Conservation (phyloP, 2,329 filamentous ascomycete genomes). For the Albophoma yamanashiensis region DNA sequence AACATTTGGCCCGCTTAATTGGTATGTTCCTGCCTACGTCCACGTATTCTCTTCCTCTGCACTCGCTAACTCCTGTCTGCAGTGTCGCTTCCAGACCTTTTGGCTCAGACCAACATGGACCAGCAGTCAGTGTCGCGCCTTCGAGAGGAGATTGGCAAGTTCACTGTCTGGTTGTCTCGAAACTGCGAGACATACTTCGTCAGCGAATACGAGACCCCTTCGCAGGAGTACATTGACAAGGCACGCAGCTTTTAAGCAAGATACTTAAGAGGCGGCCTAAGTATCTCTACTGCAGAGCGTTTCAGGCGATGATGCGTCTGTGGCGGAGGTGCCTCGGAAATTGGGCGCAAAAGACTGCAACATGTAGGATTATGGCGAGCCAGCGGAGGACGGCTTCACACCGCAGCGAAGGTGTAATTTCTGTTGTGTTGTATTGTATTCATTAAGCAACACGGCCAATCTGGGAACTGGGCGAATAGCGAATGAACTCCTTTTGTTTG, state of each 20-base stretch:
- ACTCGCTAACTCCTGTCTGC: conserved; percentile 2
- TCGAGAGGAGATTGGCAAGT: conserved; percentile 77
- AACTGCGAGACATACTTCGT: conserved; percentile 70
- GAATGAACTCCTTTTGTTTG: background rate
- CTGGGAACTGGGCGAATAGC: background rate
- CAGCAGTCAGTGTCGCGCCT: conserved; percentile 79
- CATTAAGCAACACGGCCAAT: background rate
- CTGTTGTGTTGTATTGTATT: background rate
- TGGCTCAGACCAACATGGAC: conserved; percentile 98
- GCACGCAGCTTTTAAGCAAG: conserved; percentile 33
- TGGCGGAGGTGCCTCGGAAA: background rate
- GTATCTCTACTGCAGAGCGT: background rate
- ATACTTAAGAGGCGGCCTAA: no score
- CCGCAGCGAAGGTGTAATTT: background rate
- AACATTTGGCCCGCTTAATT: conserved; percentile 81
- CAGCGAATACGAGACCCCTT: conserved; percentile 62
- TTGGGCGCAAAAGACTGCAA: background rate
- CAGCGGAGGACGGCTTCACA: background rate
- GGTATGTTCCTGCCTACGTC: conserved; percentile 42
- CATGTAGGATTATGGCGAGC: background rate
- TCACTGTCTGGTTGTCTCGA: conserved; percentile 75
- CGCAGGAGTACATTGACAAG: conserved; percentile 61
- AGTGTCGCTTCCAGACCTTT: conserved; percentile 87
- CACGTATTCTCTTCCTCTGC: background rate
- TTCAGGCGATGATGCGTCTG: background rate